Percentiles rank a stretch among this genome's conserved stretches.
Conservation (phyloP, 1,284 basidiomycete species). For the Ceratobasidium theobromae region DNA sequence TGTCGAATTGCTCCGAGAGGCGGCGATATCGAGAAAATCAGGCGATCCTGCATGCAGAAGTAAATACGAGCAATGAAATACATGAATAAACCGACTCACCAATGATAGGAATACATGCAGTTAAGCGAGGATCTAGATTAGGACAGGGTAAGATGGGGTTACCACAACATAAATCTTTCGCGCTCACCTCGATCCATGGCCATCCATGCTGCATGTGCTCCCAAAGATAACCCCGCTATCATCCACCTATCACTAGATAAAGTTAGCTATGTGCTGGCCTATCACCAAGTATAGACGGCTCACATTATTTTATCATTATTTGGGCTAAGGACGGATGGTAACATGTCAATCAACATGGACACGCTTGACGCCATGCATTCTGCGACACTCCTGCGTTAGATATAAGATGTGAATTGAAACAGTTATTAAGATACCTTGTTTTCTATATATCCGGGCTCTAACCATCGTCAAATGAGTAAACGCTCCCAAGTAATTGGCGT, state of each 20-base stretch:
- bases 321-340: slow-evolving; percentile 10
- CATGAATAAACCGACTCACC: not conserved
- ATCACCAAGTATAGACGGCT: not conserved
- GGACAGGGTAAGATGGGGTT: not conserved
- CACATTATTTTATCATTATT: slow-evolving; percentile 18
- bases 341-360: slow-evolving; percentile 16
- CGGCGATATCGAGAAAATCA: slow-evolving; percentile 25
- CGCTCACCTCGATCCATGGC: slow-evolving; percentile 22
- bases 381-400: too few species aligned
- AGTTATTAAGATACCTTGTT: too few species aligned
- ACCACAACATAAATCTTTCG: not conserved
- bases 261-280: not conserved
- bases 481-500: not conserved
- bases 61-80: not conserved
- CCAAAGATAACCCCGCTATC: slow-evolving; percentile 21
- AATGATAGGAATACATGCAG: slow-evolving; percentile 12
- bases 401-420: too few species aligned
- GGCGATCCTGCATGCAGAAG: slow-evolving; percentile 5
- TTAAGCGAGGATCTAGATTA: slow-evolving; percentile 6
- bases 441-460: slow-evolving; percentile 9
- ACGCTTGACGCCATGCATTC: slow-evolving; percentile 15
- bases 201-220: slow-evolving; percentile 25
- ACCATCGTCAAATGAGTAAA: too few species aligned
- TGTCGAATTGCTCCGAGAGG: not conserved
- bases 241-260: slow-evolving; percentile 11